Evolutionary conservation across 2,329 filamentous ascomycete species (phyloP), one percentile per base, ranked within the genome.

Genomic region (Cladosporium sp.): DNA sequence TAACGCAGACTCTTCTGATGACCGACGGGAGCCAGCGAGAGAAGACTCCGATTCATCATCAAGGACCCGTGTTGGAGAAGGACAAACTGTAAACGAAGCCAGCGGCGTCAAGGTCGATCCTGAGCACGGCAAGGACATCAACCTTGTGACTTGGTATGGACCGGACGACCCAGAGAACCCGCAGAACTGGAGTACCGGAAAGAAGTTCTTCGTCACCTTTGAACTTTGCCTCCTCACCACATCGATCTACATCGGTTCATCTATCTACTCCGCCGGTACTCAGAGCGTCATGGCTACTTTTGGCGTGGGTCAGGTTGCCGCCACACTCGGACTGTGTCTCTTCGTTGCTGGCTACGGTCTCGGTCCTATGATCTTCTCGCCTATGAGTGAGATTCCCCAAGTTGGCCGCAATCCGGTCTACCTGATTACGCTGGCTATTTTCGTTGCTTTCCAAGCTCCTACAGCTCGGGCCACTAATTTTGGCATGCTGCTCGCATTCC

Each of bases 101-200:
- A 82, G 78, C 53, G 80, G 80, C 23, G 75, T 79, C 10, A 73
- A 72, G 33, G 73, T 84, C 16, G 83, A 86, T 71, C 76, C 79
- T 0, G 84, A 86, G 69, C 86, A 85, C 68, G 83, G 83, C 0
- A 78, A 74, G 66, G 82, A 86, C 71, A 71, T 79, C 8, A 74
- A 82, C 63, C 73, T 87, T 6, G 79, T 87, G 7, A 77, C 79
- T 40, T 87, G 84, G 84, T 83, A 78, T 69, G 81, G 80, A 0
- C 76, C 79, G 0, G 71, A 82, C 65, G 84, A 86, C 69, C 74
- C 78, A 5, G 77, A 70, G 60, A 66, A 67, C 62, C 28, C 61
- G 28, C 26, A 65, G 40, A 80, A 80, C 60, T 80, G 79, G 79
- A 73, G 73, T 1, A 67, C 65, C 0, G 65, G 65, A 55, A 79